Evolutionary conservation across 257 asterid species (phyloP).

Genomic region (Mentha longifolia): DNA sequence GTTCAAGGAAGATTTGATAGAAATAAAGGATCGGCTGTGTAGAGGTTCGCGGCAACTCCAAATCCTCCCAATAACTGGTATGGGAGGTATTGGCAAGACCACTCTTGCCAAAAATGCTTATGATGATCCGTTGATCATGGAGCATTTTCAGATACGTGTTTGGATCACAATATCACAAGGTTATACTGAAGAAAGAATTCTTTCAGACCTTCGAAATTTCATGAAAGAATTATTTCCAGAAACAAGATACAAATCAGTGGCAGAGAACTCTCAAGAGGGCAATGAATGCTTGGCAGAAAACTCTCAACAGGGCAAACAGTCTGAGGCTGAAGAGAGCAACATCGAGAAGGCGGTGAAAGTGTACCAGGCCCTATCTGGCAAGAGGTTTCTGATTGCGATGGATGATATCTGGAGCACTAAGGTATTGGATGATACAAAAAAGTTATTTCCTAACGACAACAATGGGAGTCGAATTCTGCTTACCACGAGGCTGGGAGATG

Average conservation of each 20-base stretch:
- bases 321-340: neutral
- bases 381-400: constrained; percentile 23
- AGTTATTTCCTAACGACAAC: neutral
- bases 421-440: neutral
- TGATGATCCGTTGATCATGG: constrained; percentile 2
- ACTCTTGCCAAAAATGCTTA: constrained; percentile 32
- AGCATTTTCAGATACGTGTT: constrained; percentile 29
- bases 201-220: constrained; percentile 8
- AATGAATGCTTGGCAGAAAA: too few relatives aligned
- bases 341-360: neutral
- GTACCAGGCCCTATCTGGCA: constrained; percentile 10
- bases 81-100: constrained; percentile 38
- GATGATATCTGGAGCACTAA: constrained; percentile 32
- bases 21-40: constrained; percentile 25
- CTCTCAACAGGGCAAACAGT: neutral
- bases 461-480: constrained; percentile 28
- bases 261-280: too few relatives aligned
- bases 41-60: constrained; percentile 13
- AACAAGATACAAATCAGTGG: neutral
- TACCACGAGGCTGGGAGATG: constrained; percentile 15
- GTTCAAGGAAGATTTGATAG: constrained; percentile 17
- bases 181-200: neutral
- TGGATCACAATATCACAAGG: constrained; percentile 31
- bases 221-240: neutral
- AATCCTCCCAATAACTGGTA: constrained; percentile 25